Evolutionary conservation across 352 stramenopile species (phyloP).

Genomic region (Pythium inflatum): DNA sequence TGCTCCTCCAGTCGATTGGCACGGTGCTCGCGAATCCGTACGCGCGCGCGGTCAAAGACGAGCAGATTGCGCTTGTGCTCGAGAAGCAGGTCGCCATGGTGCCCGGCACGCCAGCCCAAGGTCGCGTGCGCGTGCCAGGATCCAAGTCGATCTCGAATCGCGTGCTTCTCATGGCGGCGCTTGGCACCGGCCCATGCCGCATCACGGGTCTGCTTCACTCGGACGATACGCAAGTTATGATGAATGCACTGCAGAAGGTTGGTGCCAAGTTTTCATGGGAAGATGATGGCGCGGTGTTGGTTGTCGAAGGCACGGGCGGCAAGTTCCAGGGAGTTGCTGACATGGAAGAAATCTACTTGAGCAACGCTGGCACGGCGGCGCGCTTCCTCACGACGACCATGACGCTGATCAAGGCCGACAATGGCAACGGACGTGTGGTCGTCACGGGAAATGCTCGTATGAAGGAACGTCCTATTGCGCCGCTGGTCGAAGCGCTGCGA

Average conservation of each 20-base stretch:
- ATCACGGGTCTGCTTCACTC: slow-evolving; percentile 95
- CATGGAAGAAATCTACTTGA: slow-evolving; percentile 76
- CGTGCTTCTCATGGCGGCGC: slow-evolving; percentile 94
- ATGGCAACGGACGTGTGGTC: slow-evolving; percentile 45
- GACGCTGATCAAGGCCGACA: slow-evolving; percentile 55
- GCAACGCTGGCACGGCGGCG: slow-evolving; percentile 93
- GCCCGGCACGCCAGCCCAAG: slow-evolving; percentile 48
- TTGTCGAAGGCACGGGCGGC: slow-evolving; percentile 78
- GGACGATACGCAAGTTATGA: slow-evolving; percentile 98
- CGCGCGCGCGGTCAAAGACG: slow-evolving; percentile 66
- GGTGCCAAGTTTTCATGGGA: slow-evolving; percentile 85
- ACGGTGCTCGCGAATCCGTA: slow-evolving; percentile 74
- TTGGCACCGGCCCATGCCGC: slow-evolving; percentile 84
- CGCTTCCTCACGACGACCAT: slow-evolving; percentile 94
- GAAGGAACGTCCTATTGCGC: slow-evolving; percentile 96
- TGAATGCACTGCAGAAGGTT: slow-evolving; percentile 94
- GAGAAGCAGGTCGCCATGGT: slow-evolving; percentile 77
- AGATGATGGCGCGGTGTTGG: slow-evolving; percentile 69
- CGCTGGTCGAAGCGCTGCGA: slow-evolving; percentile 94
- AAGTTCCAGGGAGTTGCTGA: slow-evolving; percentile 55
- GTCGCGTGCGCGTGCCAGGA: slow-evolving; percentile 89
- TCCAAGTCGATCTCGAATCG: slow-evolving; percentile 99
- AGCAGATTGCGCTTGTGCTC: slow-evolving; percentile 76
- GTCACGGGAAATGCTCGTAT: slow-evolving; percentile 96
- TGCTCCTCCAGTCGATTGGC: slow-evolving; percentile 75